Evolutionary conservation across 1,284 basidiomycete genomes (phyloP).

Genomic region (Irpex sp.): DNA sequence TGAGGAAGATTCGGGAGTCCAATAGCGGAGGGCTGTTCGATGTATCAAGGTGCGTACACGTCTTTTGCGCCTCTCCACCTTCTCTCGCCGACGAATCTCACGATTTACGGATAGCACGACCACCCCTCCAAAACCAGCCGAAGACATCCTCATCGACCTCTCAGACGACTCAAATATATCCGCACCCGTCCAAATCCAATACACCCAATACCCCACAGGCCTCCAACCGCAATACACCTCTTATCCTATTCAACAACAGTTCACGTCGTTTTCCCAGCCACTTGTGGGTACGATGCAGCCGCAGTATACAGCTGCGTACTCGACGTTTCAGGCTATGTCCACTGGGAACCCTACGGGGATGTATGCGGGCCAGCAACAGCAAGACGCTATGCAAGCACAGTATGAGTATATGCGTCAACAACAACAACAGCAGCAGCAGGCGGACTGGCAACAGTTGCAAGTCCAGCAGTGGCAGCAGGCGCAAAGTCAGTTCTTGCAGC

Average conservation of each 20-base stretch:
- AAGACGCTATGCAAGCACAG: slow-evolving; percentile 61
- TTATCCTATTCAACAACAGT: slow-evolving; percentile 41
- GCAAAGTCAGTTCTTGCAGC: slow-evolving; percentile 49
- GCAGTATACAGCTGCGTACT: slow-evolving; percentile 42
- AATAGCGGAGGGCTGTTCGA: not conserved
- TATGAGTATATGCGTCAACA: slow-evolving; percentile 62
- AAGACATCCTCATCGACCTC: slow-evolving; percentile 21
- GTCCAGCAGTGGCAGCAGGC: slow-evolving; percentile 36
- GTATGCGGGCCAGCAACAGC: slow-evolving; percentile 46
- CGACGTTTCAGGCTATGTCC: slow-evolving; percentile 31
- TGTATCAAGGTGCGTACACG: not conserved
- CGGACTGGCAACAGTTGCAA: slow-evolving; percentile 46
- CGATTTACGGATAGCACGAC: not conserved
- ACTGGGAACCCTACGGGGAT: slow-evolving; percentile 65
- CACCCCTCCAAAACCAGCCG: slow-evolving; percentile 1
- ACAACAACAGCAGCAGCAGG: slow-evolving; percentile 26
- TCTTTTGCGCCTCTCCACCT: too few relatives aligned
- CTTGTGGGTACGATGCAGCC: slow-evolving; percentile 31
- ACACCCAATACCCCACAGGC: slow-evolving; percentile 39
- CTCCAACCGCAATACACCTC: slow-evolving; percentile 45
- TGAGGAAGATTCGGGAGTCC: slow-evolving; percentile 34
- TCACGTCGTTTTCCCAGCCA: not conserved
- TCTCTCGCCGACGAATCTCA: too few relatives aligned
- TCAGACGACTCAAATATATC: slow-evolving; percentile 13
- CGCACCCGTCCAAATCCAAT: slow-evolving; percentile 30